Conservation (phyloP, 2,329 filamentous ascomycete species). For the Cladosporium phlei region DNA sequence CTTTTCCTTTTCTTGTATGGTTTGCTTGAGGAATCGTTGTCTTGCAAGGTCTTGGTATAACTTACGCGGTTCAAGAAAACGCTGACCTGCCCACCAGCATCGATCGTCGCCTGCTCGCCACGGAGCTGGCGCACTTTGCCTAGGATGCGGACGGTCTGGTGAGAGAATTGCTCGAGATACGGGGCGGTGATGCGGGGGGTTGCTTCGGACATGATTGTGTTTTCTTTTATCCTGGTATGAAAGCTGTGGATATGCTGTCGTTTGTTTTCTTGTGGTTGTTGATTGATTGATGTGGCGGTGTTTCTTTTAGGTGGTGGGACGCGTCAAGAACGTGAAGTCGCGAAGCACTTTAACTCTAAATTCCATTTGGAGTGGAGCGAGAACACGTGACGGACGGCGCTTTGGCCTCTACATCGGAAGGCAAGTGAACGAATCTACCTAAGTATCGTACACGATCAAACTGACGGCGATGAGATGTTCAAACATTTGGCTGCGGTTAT, state of each 20-base stretch:
- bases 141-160: conserved; percentile 73
- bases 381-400: no score
- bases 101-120: conserved; percentile 74
- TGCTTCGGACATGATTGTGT: conserved; percentile 59
- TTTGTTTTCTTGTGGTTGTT: no score
- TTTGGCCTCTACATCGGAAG: no score
- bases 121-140: conserved; percentile 79
- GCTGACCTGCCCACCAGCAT: conserved; percentile 71
- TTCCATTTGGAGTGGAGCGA: no score
- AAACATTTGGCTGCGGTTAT: no score
- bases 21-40: not conserved
- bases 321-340: no score
- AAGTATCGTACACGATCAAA: no score
- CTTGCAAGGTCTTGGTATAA: conserved; percentile 13
- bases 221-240: not conserved
- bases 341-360: no score
- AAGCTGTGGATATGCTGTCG: not conserved
- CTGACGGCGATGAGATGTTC: no score
- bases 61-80: conserved; percentile 68
- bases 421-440: no score
- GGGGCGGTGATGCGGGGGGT: conserved; percentile 78
- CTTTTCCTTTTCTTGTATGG: not conserved
- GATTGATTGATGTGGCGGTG: no score
- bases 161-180: conserved; percentile 69
- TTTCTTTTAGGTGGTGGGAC: no score